phyloP scores from a whole-genome alignment of 805 yeast species.

The Barnettozyma vustinii region DNA sequence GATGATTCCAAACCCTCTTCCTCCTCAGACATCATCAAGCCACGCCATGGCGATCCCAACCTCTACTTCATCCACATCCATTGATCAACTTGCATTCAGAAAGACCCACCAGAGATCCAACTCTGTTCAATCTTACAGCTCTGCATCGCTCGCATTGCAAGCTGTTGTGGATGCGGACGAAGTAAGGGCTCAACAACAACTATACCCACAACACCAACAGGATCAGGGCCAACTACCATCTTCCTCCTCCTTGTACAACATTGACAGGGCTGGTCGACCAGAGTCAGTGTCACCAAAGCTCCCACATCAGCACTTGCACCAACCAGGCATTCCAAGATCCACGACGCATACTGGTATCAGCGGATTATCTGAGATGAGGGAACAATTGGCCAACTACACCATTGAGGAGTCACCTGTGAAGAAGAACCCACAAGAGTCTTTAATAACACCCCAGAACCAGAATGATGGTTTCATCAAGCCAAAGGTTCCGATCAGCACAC shows the following conservation, averaged over 20 bases:
- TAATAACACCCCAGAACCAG: neutral
- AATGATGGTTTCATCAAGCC: constrained; percentile 17
- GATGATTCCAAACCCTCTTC: constrained; percentile 45
- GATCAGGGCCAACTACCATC: constrained; percentile 7
- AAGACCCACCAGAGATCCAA: constrained; percentile 33
- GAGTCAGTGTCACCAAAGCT: constrained; percentile 13
- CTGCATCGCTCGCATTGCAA: constrained; percentile 65
- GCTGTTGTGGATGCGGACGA: constrained; percentile 67
- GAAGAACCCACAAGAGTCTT: constrained; percentile 4
- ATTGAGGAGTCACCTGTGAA: constrained; percentile 24
- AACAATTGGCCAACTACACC: constrained; percentile 13
- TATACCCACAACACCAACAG: neutral
- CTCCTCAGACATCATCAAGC: constrained; percentile 65
- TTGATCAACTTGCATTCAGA: constrained; percentile 15
- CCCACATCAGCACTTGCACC: constrained; percentile 7
- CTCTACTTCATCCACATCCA: constrained; percentile 29
- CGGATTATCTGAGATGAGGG: constrained; percentile 7
- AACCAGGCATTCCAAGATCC: constrained; percentile 28
- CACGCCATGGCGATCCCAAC: constrained; percentile 48
- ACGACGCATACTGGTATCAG: constrained; percentile 30
- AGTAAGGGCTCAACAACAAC: constrained; percentile 18
- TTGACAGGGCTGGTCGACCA: constrained; percentile 13
- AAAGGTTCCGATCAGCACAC: constrained; percentile 19
- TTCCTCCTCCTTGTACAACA: constrained; percentile 20
- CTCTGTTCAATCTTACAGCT: constrained; percentile 36